Base-by-base conservation (phyloP, 306 rosid genomes). In the Malus sylvestris region DNA sequence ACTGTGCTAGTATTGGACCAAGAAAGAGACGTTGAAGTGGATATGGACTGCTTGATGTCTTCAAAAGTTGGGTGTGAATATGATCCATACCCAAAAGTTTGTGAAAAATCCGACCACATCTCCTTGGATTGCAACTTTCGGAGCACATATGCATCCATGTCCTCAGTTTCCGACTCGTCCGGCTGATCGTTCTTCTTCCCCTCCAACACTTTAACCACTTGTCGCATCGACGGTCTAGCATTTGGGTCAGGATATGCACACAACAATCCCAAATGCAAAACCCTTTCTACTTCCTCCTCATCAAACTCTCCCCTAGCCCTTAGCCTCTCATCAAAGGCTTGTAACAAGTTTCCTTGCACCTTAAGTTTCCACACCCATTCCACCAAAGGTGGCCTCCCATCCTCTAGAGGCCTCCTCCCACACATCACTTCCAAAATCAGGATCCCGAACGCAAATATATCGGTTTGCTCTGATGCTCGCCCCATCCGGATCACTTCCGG, bases 391-490 rank as follows among this genome's bases (percentile, higher is more conserved):
- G 82, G 78, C 78, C 84, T 94, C 38, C 95, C 93, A 77, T 84
- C 91, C 78, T 89, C 97, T 46, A 90, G 49, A 33, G 98, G 98
- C 46, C 96, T 87, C 78, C 95, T 87, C 67, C 98, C 98, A 79
- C 97, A 90, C 83, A 92, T 79, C 11, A 90, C 95, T 74, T 94
- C 98, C 32, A 94, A 76, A 75, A 90, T 78, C 87, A 94, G 74
- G 22, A 90, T 85, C 1, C 97, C 97, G 59, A 94, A 90, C 77
- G 91, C 86, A 59, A 88, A 94, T 58, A 94, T 89, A 52, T 94
- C 97, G 0, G 96, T 87, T 18, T 81, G 87, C 46, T 88, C 69
- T 0, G 98, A 90, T n/a, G 93, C 91, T 77, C 89, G 81, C 4
- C 97, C 98, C 0, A 82, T 82, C 15, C 64, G 84, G 0, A 94